Base-by-base conservation (phyloP, 2,329 filamentous ascomycete genomes). In the Metarhizium robertsii region DNA sequence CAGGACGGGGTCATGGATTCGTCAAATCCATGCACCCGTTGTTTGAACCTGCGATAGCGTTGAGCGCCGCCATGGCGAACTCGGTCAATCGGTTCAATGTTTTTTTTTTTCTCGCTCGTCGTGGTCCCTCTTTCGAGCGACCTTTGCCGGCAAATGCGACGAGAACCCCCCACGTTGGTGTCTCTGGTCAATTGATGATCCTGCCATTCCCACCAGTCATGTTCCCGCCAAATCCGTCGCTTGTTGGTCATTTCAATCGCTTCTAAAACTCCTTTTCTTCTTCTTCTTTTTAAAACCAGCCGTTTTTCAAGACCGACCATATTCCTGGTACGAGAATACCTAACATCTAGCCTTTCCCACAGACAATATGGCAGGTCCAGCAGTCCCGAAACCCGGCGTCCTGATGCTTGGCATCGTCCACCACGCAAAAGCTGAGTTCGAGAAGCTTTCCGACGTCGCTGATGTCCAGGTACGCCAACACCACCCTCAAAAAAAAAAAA, bases 321-420 rank as follows among this genome's bases (percentile, higher is more conserved):
- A 25, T 25, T 25, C 25, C 25, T 25, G 25, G 25, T 4, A 25
- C 25, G 1, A 25, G 25, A 25, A 25, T 25, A 25, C 25, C 25
- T 4, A 25, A 25, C 25, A 25, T 25, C 25, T 25, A 25, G 25
- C 25, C 25, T 34, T 34, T 34, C 1, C 32, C 32, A 34, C 32
- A 34, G 32, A 29, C 38, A 51, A 42, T 25, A 53, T 55, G 53
- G 45, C 45, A 29, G 29, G 50, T 7, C 11, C 42, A 30, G 43
- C 46, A 48, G 16, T 32, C 14, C 25, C 30, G 47, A 55, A 50
- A 20, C 57, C 60, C 11, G 57, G 59, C 29, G 50, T 62, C 14
- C 46, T 62, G 53, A 61, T 62, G 59, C 57, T 62, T 30, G 60
- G 60, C 42, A 32, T 53, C 29, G 54, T 61, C 29, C 51, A 56